Percentiles rank a stretch among this genome's conserved stretches.
phyloP scores from a whole-genome alignment of 176 grass and related monocot genomes.

The Bothriochloa decipiens region DNA sequence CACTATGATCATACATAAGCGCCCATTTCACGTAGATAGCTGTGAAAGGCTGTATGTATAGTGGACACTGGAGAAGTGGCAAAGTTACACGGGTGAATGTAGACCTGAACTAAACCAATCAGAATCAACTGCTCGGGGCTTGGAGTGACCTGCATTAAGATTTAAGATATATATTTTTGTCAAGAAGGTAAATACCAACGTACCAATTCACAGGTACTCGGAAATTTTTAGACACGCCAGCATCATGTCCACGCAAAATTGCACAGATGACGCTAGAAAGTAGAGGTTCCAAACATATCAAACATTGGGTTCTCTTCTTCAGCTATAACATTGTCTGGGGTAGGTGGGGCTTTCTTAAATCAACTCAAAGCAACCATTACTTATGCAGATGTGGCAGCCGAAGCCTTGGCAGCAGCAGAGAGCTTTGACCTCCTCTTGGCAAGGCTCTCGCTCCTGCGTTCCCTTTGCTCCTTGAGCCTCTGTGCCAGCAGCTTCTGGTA shows the following conservation, averaged over 20 bases:
- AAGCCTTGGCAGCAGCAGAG: constrained; percentile 52
- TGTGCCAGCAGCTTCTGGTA: constrained; percentile 92
- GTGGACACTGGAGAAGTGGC: no score
- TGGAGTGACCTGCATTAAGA: neutral
- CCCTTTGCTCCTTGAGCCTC: constrained; percentile 95
- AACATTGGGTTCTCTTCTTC: constrained; percentile 10
- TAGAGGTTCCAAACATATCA: constrained; percentile 28
- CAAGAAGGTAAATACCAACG: neutral
- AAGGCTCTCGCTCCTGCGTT: constrained; percentile 74
- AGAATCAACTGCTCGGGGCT: neutral
- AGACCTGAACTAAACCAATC: neutral
- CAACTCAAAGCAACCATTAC: constrained; percentile 9
- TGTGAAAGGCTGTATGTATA: no score
- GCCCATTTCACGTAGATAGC: no score
- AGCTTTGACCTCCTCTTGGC: constrained; percentile 94
- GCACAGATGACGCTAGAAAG: constrained; percentile 32
- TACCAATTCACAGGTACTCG: neutral
- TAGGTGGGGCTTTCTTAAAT: neutral
- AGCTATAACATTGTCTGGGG: constrained; percentile 38
- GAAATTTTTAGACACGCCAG: neutral
- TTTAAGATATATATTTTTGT: neutral
- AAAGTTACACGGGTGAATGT: no score
- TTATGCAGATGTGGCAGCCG: constrained; percentile 40
- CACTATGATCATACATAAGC: no score
- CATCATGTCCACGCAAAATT: constrained; percentile 43